Percentiles rank a stretch among this genome's conserved stretches.
These are phyloP conservation scores for Eucalyptus rudis DNA, from an alignment of 345 rosid species.

Conservation along the genomic window DNA sequence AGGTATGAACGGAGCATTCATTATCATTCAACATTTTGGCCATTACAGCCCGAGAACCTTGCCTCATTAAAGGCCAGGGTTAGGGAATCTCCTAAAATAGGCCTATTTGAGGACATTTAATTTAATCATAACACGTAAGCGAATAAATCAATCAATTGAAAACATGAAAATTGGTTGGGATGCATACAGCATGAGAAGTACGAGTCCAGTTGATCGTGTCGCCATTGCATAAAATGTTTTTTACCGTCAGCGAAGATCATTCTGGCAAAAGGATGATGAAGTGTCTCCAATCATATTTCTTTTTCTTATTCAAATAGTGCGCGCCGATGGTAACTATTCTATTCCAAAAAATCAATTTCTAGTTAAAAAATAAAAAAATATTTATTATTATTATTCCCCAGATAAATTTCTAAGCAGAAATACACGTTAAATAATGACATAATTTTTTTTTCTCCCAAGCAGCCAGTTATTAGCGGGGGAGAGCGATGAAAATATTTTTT, in stretches of 20 bases:
- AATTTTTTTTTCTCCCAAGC: too few species aligned
- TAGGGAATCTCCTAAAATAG: neutral
- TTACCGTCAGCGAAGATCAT: rapidly evolving
- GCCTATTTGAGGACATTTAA: neutral
- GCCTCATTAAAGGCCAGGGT: neutral
- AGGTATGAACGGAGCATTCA: neutral
- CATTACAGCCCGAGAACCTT: rapidly evolving
- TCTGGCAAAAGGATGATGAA: neutral
- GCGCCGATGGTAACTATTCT: rapidly evolving
- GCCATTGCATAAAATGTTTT: neutral
- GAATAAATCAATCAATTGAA: neutral
- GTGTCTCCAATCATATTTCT: neutral
- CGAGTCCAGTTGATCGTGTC: neutral
- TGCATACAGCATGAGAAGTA: neutral
- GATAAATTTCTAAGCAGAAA: rapidly evolving
- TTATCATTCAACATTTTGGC: too few species aligned
- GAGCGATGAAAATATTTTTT: rapidly evolving
- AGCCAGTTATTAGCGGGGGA: rapidly evolving
- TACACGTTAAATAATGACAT: too few species aligned
- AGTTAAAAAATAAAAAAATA: rapidly evolving
- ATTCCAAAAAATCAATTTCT: too few species aligned
- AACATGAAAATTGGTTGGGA: neutral
- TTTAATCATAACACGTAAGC: neutral
- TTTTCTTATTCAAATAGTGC: neutral
- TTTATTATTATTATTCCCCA: rapidly evolving